Evolutionary conservation across 176 grass and related monocot species (phyloP), one percentile per base, ranked within the genome.

Genomic region (Phyllostachys edulis): DNA sequence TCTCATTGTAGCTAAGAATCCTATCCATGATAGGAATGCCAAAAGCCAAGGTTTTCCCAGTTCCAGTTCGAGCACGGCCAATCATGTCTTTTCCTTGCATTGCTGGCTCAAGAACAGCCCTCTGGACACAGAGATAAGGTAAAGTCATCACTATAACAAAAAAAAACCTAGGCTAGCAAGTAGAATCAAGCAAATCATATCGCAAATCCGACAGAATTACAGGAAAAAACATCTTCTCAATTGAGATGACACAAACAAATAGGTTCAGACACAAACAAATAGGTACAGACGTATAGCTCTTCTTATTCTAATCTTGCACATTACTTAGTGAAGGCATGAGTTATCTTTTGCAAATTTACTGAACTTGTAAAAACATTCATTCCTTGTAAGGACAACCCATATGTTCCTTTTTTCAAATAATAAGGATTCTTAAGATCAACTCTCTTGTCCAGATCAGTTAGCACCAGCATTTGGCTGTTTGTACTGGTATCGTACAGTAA

Each of bases 1-100:
- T 92, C 79, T 94, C 87, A 81, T 95, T 94, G 82, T 88, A 60
- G 8, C 86, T 39, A 62, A 98, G 78, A 79, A 98, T 98, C 62
- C 78, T 95, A 87, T 95, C 93, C 73, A 98, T 92, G 45, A 95
- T 95, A 73, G 96, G 96, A 88, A 98, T 93, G 56, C 96, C 96
- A 93, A 98, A 98, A 83, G 96, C 96, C 82, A 98, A 90, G 11
- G 96, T 98, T 67, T 98, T 98, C 6, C 96, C 96, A 0, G 96
- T 98, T 41, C 93, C 96, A 27, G 96, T 98, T 88, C 72, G 90
- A 73, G 93, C 96, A 85, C 93, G 93, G 4, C 93, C 91, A 85
- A 95, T 98, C 96, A 98, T 93, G 61, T 98, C 93, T 78, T 67
- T 89, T 64, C 93, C 93, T 98, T 95, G 87, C 96, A 98, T 98